Evolutionary conservation across 2,329 filamentous ascomycete genomes (phyloP), one percentile per base, ranked within the genome.

Genomic region (Cordyceps cateniannulata): DNA sequence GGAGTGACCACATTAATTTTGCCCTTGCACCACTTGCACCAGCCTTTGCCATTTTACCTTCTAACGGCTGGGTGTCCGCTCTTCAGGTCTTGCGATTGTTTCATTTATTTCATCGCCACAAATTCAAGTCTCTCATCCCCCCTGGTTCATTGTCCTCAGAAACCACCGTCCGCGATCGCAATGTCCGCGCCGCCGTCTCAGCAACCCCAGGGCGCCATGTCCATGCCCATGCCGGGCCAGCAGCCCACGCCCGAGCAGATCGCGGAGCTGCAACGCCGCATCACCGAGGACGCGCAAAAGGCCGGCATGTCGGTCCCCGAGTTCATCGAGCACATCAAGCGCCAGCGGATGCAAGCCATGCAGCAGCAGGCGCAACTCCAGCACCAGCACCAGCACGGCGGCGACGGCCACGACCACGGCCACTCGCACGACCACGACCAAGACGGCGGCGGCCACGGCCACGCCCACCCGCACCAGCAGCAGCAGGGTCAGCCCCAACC

Each of bases 161-260:
- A 16, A 22, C 18, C 20, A 20, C 5, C 16, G 38, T 35, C n/a
- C 42, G 40, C 40, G 40, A 48, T 40, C 18, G 8, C 40, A 60
- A 62, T 62, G 61, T 59, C 61, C 25, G 56, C 56, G 40, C 57
- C 44, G 24, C 63, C 63, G 40, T 59, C 64, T 32, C 64, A 63
- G 40, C 60, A 27, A 20, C 45, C 45, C 32, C 56, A 66, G 52
- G 65, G 66, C 25, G 65, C 70, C 61, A 72, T 76, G 66, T 73
- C 72, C 48, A 66, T 70, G 59, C 72, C 70, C 59, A 71, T 75
- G 65, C 73, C 72, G 18, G 74, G 72, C 59, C 77, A 78, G 65
- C 79, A 76, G 72, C 91, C 91, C 38, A 85, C 87, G 22, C 92
- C 89, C 53, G 89, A 96, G 77, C 92, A 97, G 78, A 90, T 96